Evolutionary conservation across 306 rosid species (phyloP), one percentile per base, ranked within the genome.

Genomic region (Cicer pinnatifidum): DNA sequence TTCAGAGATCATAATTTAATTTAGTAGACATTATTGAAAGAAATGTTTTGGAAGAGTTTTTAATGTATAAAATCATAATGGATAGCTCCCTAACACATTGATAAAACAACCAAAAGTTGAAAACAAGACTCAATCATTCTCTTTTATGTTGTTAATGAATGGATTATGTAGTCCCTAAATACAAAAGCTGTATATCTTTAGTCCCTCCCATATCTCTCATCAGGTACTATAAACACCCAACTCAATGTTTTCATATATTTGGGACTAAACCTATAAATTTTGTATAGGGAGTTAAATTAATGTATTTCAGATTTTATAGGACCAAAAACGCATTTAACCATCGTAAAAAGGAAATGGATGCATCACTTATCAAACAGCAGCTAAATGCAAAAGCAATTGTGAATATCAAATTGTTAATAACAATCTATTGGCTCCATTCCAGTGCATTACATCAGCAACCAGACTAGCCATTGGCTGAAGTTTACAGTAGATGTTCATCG

Each of bases 401-500:
- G 11, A 54, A 54, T 16, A 28, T 7, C 13, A 11, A n/a, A 60
- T 10, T 48, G 72, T 59, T 67, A 17, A 43, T 11, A 40, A 66
- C 39, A 57, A 15, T 33, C 54, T 5, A 51, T 40, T 71, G 35
- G 16, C 52, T 57, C 35, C 46, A 58, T 61, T 48, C 51, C 9
- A 51, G 11, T n/a, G 58, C 66, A 72, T 78, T 78, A 52, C 71
- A 59, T 69, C 39, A 39, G 20, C 39, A 58, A 52, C 67, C 38
- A 40, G 37, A 69, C 6, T 12, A 69, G 10, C 56, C 73, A 60
- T 53, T 80, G 46, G n/a, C 33, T 37, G 15, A 59, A 81, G 73
- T 75, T 69, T n/a, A 64, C 33, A 40, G 19, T 51, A 59, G 51
- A 75, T 69, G 52, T 23, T 75, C 56, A 37, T n/a, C 60, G 19